Evolutionary conservation across 1,284 basidiomycete genomes (phyloP), one percentile per base, ranked within the genome.

Genomic region (Ustilago xerochloae): DNA sequence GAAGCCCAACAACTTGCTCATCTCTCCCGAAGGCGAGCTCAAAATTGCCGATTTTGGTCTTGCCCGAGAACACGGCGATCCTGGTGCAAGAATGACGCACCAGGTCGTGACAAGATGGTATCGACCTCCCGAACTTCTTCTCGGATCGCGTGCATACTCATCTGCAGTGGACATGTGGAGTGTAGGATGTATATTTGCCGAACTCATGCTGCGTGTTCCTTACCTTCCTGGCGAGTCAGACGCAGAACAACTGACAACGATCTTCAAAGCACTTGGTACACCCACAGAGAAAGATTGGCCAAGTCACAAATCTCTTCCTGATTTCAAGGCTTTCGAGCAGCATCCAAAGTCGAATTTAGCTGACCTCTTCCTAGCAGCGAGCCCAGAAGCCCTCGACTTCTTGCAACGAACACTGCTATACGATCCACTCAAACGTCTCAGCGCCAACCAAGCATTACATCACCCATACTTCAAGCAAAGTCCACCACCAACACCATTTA

Each of bases 31-130:
- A 51, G 97, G 97, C 0, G 91, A 93, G 61, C 90, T 99, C 70
- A 99, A 99, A 86, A 90, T 99, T 69, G 97, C 97, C 24, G 97
- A 99, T 90, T 99, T 99, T 84, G 97, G 97, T 89, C 89, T 99
- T 8, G 97, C 97, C 24, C 88, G 97, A 70, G 97, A 99, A 86
- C 96, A 92, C 84, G 91, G 91, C 33, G 94, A 96, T 81, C 93
- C 95, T 24, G 92, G 91, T 0, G 90, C 91, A 80, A 92, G 93
- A 83, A 99, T 99, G 97, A 98, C 97, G 0, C 93, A 91, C 79
- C 94, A 98, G 82, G 97, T 99, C 64, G 96, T 99, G 83, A 99
- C 97, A 6, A 63, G 66, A n/a, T 99, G 97, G 97, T 99, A 99
- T 83, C 91, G 97, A 15, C 93, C 96, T 4, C 95, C 96, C 9